Base-by-base conservation (phyloP, 306 rosid species). In the Citrullus amarus region DNA sequence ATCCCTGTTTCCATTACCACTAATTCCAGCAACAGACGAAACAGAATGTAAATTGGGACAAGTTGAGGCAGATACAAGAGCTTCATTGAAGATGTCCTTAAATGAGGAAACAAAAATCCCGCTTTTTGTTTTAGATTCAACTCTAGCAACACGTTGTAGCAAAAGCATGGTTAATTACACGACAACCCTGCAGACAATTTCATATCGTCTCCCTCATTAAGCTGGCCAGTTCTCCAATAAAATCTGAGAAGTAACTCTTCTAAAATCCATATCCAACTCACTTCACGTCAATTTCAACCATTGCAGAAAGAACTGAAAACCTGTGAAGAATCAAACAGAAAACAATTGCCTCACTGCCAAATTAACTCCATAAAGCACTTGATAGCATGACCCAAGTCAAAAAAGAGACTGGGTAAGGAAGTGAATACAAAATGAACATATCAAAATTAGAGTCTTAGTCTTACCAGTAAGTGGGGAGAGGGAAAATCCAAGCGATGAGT, bases 101-200 rank as follows among this genome's bases (percentile, higher is more conserved):
- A 41, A 68, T 10, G 73, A 38, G 74, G 56, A 71, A 28, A 71
- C 76, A 71, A 71, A 44, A 12, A 14, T 14, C 41, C 76, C 76
- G 48, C 20, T 71, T 48, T 48, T 71, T 20, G 76, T 71, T 71
- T 71, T 71, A 30, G 76, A 22, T 71, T 71, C 39, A 2, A 48
- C 76, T 71, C 76, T 71, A 20, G 58, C 76, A 46, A 46, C 38
- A 7, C 76, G 76, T 7, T 71, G 76, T 22, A 71, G 38, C 57
- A 71, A 50, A 71, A 71, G 57, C 76, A 71, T 71, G 57, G 76
- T 25, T 71, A 25, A 25, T 71, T 25, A 71, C 76, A 71, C 39
- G 15, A 43, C 75, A 18, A 12, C 53, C 53, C 32, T 18, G 14
- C 32, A 38, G 30, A 39, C 9, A 62, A 32, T 28, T 30, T 62